Conservation (phyloP, 192 early-diverging fungal species). For the Backusella mclennaniae region DNA sequence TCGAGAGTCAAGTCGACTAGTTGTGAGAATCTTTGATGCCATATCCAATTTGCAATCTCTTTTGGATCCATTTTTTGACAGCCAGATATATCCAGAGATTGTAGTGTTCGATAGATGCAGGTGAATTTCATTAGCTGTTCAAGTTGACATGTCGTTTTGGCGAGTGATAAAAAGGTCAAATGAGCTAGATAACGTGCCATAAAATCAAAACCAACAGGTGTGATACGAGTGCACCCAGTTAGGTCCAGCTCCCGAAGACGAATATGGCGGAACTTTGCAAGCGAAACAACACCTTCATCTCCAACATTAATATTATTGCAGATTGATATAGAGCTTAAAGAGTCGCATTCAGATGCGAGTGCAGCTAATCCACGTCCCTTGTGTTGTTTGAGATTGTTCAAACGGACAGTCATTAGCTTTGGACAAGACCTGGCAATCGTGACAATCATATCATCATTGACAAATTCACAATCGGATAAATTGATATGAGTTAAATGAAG, state of each 20-base stretch:
- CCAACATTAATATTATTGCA: neutral
- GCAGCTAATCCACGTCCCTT: neutral
- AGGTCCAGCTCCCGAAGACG: neutral
- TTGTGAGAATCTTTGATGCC: neutral
- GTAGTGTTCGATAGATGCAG: neutral
- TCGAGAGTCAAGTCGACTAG: neutral
- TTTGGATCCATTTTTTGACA: neutral
- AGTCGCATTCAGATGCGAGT: neutral
- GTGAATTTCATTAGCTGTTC: neutral
- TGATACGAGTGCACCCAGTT: neutral
- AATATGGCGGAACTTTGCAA: conserved; percentile 4
- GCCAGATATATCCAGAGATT: neutral
- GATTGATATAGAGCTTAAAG: neutral
- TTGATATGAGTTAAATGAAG: neutral
- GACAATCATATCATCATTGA: conserved; percentile 8
- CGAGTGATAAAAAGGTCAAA: conserved; percentile 2
- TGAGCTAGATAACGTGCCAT: neutral
- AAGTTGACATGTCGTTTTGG: neutral
- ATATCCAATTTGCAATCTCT: neutral
- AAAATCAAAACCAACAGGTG: neutral
- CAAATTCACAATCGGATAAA: neutral
- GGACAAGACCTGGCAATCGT: conserved; percentile 1
- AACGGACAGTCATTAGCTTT: neutral
- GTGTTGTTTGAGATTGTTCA: neutral
- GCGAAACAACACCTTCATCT: neutral